Evolutionary conservation across 2,329 filamentous ascomycete species (phyloP), one percentile per base, ranked within the genome.

Genomic region (Neofusicoccum sp.): DNA sequence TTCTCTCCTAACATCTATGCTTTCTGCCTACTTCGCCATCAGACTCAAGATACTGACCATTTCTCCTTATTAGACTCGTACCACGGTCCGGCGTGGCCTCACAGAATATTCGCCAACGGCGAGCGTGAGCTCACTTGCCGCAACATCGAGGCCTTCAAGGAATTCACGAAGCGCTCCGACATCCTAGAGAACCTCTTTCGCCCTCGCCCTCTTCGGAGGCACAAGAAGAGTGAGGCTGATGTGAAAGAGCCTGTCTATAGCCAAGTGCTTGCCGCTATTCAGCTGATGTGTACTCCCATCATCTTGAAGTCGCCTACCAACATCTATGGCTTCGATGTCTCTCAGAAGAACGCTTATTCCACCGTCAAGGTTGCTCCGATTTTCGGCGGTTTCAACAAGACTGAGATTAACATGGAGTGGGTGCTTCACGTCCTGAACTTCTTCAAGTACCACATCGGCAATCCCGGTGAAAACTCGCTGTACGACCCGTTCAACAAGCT

Each of bases 371-470:
- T 31, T 2, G 54, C 39, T 11, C 54, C 54, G 9, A 58, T 58
- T n/a, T 58, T 58, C 41, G 29, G 54, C 5, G 54, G 54, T 9
- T 58, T 39, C 36, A 70, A 73, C 29, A 72, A 74, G 36, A 61
- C 70, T 3, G 65, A 75, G 1, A 67, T 85, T 56, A 80, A 84
- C 65, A 71, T 81, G 59, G 69, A 76, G 1, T 83, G 79, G 78
- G 58, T 80, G 2, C 68, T 84, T 4, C 78, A 84, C 65, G 73
- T 78, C 43, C 68, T 82, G 47, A 83, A 84, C 65, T 85, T 85
- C 75, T 85, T 84, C 74, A 79, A 79, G 49, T 78, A 79, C 54
- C 81, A 85, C 65, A 77, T 85, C 69, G 77, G 76, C 44, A 68
- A 68, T 6, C 50, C 71, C 7, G 72, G 72, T 3, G 75, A 78